Percentiles rank a stretch among this genome's conserved stretches.
phyloP scores from a whole-genome alignment of 805 yeast species.

The Teunomyces aglyptinius region DNA sequence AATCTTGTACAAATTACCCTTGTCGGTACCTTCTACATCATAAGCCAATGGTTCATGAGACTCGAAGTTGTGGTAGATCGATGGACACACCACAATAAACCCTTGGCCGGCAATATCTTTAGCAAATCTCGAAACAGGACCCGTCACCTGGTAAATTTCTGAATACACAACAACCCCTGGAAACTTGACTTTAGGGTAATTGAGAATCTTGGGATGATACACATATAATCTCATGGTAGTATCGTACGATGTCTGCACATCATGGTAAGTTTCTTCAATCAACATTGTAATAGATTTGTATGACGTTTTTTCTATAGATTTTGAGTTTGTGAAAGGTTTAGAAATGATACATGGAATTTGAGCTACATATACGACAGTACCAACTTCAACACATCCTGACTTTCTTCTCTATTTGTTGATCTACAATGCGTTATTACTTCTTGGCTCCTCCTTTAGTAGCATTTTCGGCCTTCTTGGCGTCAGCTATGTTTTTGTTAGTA shows the following conservation, averaged over 20 bases:
- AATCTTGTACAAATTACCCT: constrained; percentile 65
- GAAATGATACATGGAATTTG: not conserved
- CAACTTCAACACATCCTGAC: not conserved
- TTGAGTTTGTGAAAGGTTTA: not conserved
- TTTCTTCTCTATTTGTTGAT: not conserved
- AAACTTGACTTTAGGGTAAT: constrained; percentile 74
- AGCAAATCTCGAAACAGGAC: constrained; percentile 78
- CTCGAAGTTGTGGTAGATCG: constrained; percentile 73
- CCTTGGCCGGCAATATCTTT: constrained; percentile 79
- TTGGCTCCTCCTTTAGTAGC: not conserved
- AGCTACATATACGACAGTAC: not conserved
- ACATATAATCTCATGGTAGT: constrained; percentile 65
- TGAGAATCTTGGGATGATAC: constrained; percentile 65
- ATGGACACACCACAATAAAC: constrained; percentile 74
- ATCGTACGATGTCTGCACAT: constrained; percentile 62
- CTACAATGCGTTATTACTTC: not conserved
- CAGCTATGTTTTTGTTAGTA: constrained; percentile 36
- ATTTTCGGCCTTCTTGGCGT: constrained; percentile 46
- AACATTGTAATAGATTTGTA: constrained; percentile 44
- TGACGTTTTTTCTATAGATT: not conserved
- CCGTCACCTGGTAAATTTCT: constrained; percentile 80
- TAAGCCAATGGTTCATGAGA: constrained; percentile 63
- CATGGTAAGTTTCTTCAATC: constrained; percentile 62
- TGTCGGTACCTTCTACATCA: constrained; percentile 72
- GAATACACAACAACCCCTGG: constrained; percentile 80